Base-by-base conservation (phyloP, 768 basidiomycete genomes). In the Mycena polygramma region DNA sequence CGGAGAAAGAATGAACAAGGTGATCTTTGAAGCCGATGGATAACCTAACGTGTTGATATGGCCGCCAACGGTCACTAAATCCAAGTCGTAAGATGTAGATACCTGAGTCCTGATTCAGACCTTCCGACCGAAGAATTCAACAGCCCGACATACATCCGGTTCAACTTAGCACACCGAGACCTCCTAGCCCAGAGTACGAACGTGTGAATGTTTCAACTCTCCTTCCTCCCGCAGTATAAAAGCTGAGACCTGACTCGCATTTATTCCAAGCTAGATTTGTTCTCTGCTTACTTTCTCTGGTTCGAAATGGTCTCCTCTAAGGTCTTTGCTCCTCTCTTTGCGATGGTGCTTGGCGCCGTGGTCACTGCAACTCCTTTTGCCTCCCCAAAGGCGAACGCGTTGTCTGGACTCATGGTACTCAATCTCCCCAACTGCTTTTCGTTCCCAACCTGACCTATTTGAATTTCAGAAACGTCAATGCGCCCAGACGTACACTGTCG, bases 381-480 rank as follows among this genome's bases (percentile, higher is more conserved):
- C 36, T 37, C 55, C 7, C 36, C 55, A 35, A 36, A 37, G 55
- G 39, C 36, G 36, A 37, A 37, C 55, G 36, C 39, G 39, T 37
- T 37, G 14, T 57, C 55, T 39, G 19, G 39, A 41, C 4, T 58
- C 26, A 14, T 39, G 57, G 57, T 58, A 58, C 39, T 19, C 17
- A 41, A 58, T 41, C n/a, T 24, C 17, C 39, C 9, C 39, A 45
- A 45, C 57, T 30, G 57, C 41, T 58, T 43, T 45, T 58, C n/a
- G 41, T 55, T 20, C 54, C 17, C 30, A 55, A 36, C 54, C 35
- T 55, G 36, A 55, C 54, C 36, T 35, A 37, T 58, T 58, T 43
- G 30, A 30, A 30, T 30, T 30, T 30, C 57, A 58, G 57, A 58
- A 58, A 58, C 57, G 57, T 22, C n/a, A n/a, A n/a, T 58, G 57